phyloP scores from a whole-genome alignment of 2,329 filamentous ascomycete species.

The Diaporthe helianthi region DNA sequence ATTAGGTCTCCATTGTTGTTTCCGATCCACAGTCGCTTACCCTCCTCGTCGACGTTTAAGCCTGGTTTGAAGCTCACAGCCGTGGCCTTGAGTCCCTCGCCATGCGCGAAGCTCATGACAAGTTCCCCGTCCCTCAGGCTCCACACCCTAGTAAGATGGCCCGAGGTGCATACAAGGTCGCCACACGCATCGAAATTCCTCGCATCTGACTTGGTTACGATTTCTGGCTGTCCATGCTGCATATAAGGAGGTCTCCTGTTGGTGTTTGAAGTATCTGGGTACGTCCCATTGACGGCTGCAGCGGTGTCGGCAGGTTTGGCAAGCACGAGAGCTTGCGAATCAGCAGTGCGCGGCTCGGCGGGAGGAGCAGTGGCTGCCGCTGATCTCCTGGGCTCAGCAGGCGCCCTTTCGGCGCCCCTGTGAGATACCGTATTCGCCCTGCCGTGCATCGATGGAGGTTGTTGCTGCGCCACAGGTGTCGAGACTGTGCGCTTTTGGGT shows the following conservation, averaged over 20 bases:
- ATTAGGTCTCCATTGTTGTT: constrained; percentile 87
- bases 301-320: constrained; percentile 47
- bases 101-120: constrained; percentile 80
- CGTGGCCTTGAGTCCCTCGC: constrained; percentile 83
- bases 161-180: constrained; percentile 84
- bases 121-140: constrained; percentile 82
- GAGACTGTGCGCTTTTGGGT: constrained; percentile 55
- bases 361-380: constrained; percentile 17
- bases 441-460: constrained; percentile 52
- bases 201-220: constrained; percentile 85
- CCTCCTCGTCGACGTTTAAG: constrained; percentile 78
- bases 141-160: constrained; percentile 88
- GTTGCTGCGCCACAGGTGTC: constrained; percentile 52
- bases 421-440: constrained; percentile 59
- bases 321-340: constrained; percentile 22
- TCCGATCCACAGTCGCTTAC: constrained; percentile 84
- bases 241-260: constrained; percentile 84
- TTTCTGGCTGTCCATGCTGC: constrained; percentile 75
- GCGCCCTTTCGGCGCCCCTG: constrained; percentile 47
- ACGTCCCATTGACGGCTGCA: constrained; percentile 65
- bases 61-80: constrained; percentile 87
- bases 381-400: constrained; percentile 47
- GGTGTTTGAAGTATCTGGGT: constrained; percentile 82
- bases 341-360: constrained; percentile 17
- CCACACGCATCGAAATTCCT: constrained; percentile 88